Percentiles rank a stretch among this genome's conserved stretches.
Evolutionary conservation across 164 flowering plant genomes (phyloP).

Genomic region (Hamamelis virginiana): DNA sequence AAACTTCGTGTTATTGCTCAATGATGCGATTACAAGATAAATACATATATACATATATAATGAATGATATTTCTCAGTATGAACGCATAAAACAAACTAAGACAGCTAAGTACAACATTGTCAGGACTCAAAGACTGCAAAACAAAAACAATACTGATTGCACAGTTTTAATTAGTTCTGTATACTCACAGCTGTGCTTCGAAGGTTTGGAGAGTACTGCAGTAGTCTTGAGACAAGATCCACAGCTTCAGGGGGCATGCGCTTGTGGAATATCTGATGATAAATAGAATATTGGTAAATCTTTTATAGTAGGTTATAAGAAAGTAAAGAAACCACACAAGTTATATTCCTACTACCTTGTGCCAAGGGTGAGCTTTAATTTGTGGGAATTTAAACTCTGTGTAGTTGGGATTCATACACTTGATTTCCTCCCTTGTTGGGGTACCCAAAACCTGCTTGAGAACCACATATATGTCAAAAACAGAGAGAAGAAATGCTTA

Average conservation of each 20-base stretch:
- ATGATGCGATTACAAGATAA: not conserved
- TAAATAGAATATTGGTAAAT: not conserved
- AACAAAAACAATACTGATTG: not conserved
- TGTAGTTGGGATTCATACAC: slow-evolving; percentile 66
- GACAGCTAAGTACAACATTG: not conserved
- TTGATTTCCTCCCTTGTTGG: slow-evolving; percentile 71
- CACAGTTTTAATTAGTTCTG: not conserved
- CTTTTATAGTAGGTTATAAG: not conserved
- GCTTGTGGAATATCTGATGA: slow-evolving; percentile 59
- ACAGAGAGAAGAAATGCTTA: not conserved
- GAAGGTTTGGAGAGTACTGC: slow-evolving; percentile 57
- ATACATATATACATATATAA: not conserved
- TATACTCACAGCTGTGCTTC: slow-evolving; percentile 59
- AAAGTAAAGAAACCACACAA: not conserved
- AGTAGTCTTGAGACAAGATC: slow-evolving; percentile 63
- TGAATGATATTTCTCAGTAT: not conserved
- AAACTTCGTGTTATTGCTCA: too few species aligned
- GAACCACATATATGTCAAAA: not conserved
- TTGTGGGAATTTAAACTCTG: slow-evolving; percentile 57
- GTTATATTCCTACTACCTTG: slow-evolving; percentile 39
- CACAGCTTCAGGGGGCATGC: slow-evolving; percentile 68
- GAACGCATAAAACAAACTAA: not conserved
- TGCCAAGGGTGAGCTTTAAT: slow-evolving; percentile 72
- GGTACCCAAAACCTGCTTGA: slow-evolving; percentile 55
- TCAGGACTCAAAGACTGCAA: not conserved